phyloP scores from a whole-genome alignment of 805 yeast genomes.

The Cyberlindnera euphorbiiphila region DNA sequence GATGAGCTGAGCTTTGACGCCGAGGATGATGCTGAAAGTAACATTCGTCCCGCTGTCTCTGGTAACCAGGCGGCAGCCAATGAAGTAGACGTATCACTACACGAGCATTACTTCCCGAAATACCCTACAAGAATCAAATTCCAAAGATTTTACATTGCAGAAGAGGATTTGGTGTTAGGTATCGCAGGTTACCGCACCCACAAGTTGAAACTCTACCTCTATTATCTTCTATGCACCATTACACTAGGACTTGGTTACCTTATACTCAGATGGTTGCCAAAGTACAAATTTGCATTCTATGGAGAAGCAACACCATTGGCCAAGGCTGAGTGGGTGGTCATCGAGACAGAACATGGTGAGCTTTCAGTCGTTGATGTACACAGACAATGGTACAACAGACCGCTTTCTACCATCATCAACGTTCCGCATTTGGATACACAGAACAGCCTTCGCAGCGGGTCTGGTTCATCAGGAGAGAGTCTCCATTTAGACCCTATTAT shows the following conservation, averaged over 20 bases:
- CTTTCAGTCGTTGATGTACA: slow-evolving; percentile 55
- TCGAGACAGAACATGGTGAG: slow-evolving; percentile 93
- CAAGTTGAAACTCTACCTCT: slow-evolving; percentile 40
- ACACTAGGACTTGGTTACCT: slow-evolving; percentile 75
- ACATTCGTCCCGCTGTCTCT: slow-evolving; percentile 25
- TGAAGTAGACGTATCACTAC: slow-evolving; percentile 31
- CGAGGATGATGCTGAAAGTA: slow-evolving; percentile 33
- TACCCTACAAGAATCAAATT: slow-evolving; percentile 43
- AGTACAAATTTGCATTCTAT: slow-evolving; percentile 59
- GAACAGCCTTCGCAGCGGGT: slow-evolving; percentile 4
- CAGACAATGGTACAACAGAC: slow-evolving; percentile 62
- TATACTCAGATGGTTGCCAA: slow-evolving; percentile 81
- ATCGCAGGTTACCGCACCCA: slow-evolving; percentile 83
- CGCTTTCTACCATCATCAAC: slow-evolving; percentile 64
- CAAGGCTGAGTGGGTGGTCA: slow-evolving; percentile 84
- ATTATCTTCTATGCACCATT: slow-evolving; percentile 48
- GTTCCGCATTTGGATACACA: slow-evolving; percentile 28
- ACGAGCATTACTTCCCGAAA: slow-evolving; percentile 41
- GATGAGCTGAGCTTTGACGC: slow-evolving; percentile 30
- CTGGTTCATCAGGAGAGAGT: slow-evolving; percentile 17
- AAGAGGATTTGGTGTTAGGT: slow-evolving; percentile 91
- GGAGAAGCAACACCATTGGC: slow-evolving; percentile 71
- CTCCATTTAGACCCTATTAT: slow-evolving; percentile 38
- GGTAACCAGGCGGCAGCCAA: slow-evolving; percentile 16
- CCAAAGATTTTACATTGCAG: slow-evolving; percentile 90